These are phyloP conservation scores for Ceriops zippeliana DNA, from an alignment of 345 rosid species.

Conservation along the genomic window DNA sequence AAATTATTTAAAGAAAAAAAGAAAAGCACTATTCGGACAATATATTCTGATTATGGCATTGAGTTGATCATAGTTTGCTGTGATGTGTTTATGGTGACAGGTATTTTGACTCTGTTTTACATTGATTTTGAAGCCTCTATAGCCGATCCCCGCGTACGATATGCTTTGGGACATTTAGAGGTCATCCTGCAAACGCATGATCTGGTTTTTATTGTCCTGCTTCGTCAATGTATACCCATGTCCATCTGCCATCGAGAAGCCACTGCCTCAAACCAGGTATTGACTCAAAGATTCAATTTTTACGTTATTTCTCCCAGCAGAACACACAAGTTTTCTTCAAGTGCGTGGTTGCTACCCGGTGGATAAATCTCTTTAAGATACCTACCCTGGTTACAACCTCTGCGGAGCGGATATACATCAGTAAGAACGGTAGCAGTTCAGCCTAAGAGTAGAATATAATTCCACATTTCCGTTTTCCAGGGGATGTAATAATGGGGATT, in stretches of 20 bases:
- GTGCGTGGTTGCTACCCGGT: constrained; percentile 73
- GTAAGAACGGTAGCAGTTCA: neutral
- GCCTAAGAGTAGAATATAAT: neutral
- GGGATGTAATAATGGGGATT: too few species aligned
- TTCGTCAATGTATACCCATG: too few species aligned
- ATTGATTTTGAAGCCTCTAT: constrained; percentile 91
- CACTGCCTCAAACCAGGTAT: too few species aligned
- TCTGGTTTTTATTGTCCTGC: neutral
- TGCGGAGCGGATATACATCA: neutral
- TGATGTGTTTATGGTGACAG: constrained; percentile 38
- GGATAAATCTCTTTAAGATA: constrained; percentile 27
- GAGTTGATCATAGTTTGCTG: neutral
- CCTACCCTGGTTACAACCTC: neutral
- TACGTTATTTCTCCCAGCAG: constrained; percentile 34
- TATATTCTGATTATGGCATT: too few species aligned
- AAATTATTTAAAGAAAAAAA: neutral
- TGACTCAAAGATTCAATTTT: too few species aligned
- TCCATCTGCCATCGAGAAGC: too few species aligned
- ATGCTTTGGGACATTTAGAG: constrained; percentile 78
- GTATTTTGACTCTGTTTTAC: constrained; percentile 84
- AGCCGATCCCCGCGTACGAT: constrained; percentile 82
- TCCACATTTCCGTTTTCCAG: neutral
- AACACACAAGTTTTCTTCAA: constrained; percentile 65
- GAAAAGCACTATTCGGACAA: too few species aligned
- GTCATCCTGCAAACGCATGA: constrained; percentile 18